phyloP scores from a whole-genome alignment of 2,329 filamentous ascomycete genomes.

The Aspergillus felis region DNA sequence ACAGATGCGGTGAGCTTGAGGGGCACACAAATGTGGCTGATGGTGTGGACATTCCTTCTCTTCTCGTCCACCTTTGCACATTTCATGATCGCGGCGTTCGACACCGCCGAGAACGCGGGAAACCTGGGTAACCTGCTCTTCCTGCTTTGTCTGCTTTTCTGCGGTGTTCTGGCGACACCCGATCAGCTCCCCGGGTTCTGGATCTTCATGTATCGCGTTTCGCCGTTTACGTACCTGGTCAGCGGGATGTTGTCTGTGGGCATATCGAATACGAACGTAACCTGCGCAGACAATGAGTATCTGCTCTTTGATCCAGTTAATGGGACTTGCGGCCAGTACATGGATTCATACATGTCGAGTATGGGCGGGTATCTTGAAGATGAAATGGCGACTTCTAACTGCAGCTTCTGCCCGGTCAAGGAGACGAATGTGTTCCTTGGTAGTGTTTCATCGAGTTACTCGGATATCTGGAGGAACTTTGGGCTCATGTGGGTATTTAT shows the following conservation, averaged over 20 bases:
- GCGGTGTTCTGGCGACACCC: constrained; percentile 3
- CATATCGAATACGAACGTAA: neutral
- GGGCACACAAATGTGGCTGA: constrained; percentile 60
- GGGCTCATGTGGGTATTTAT: constrained; percentile 20
- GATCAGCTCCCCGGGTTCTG: constrained; percentile 3
- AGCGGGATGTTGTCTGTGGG: constrained; percentile 8
- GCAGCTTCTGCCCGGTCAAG: neutral
- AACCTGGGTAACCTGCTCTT: neutral
- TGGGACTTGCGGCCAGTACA: neutral
- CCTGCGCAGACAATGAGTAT: neutral
- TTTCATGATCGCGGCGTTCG: constrained; percentile 55
- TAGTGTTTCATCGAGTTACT: neutral
- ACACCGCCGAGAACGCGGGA: neutral
- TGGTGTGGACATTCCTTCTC: constrained; percentile 61
- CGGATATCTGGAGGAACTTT: neutral
- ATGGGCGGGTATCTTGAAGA: neutral
- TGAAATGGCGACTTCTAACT: neutral
- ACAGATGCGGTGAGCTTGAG: constrained; percentile 41
- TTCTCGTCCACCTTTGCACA: constrained; percentile 67
- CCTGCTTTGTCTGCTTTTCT: constrained; percentile 2
- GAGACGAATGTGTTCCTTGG: neutral
- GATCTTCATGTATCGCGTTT: constrained; percentile 2
- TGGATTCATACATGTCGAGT: neutral
- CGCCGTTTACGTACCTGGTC: constrained; percentile 17
- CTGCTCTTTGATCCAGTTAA: neutral